These are phyloP conservation scores for Citrus hindsii DNA, from an alignment of 345 rosid genomes.

Conservation along the genomic window DNA sequence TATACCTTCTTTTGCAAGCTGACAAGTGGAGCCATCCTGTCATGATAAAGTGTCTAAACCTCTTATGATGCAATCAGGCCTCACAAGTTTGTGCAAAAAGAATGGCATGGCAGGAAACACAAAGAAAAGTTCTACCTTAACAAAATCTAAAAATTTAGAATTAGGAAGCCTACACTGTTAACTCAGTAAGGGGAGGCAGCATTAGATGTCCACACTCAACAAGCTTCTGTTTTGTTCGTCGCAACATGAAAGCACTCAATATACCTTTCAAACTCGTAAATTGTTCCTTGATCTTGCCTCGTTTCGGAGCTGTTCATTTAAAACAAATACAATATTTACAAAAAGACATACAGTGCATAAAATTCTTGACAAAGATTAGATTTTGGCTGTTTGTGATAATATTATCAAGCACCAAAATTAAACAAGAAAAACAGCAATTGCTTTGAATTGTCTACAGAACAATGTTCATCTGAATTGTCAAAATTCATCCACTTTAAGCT, in stretches of 20 bases:
- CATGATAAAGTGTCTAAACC: conserved; percentile 16
- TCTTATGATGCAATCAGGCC: background rate
- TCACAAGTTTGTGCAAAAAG: background rate
- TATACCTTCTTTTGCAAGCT: conserved; percentile 74
- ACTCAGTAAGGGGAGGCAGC: conserved; percentile 81
- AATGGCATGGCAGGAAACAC: background rate
- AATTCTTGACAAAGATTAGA: background rate
- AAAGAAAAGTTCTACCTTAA: background rate
- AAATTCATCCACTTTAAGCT: background rate
- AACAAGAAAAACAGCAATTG: background rate
- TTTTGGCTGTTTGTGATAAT: background rate
- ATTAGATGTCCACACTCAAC: conserved; percentile 65
- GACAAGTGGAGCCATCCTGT: conserved; percentile 78
- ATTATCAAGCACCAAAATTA: background rate
- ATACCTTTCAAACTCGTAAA: conserved; percentile 52
- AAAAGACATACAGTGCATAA: background rate
- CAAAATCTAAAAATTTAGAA: conserved; percentile 3
- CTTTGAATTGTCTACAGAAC: background rate
- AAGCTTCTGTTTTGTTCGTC: conserved; percentile 75
- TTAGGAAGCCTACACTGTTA: conserved; percentile 55
- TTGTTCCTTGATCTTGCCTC: conserved; percentile 35
- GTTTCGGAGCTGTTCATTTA: conserved; percentile 37
- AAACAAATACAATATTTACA: background rate
- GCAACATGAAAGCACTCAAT: conserved; percentile 80
- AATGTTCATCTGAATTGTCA: background rate